A percentile compares a stretch with the other conserved stretches of the same genome.
These are phyloP conservation scores for Pseudopyricularia cyperi DNA, from an alignment of 2,329 filamentous ascomycete genomes.

Conservation along the genomic window DNA sequence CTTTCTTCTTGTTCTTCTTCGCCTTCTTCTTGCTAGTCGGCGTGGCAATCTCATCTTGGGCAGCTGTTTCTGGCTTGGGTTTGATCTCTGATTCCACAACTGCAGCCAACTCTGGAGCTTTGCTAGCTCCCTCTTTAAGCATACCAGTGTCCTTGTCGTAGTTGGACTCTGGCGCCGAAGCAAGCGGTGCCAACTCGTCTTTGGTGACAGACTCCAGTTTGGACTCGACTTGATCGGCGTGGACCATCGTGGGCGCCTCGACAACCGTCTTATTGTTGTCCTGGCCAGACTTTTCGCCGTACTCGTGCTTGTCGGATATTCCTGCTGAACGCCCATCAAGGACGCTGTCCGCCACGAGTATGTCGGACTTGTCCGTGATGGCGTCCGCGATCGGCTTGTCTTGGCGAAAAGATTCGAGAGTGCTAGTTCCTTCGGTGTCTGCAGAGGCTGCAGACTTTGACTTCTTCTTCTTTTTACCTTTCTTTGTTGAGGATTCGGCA, in stretches of 20 bases:
- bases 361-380: background rate
- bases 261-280: background rate
- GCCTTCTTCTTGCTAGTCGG: conserved; percentile 17
- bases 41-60: background rate
- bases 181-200: conserved; percentile 4
- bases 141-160: background rate
- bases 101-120: background rate
- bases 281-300: background rate
- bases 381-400: background rate
- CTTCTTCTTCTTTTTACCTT: conserved; percentile 2
- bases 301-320: background rate
- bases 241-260: background rate
- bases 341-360: background rate
- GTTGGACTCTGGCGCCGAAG: background rate
- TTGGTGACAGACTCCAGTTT: conserved; percentile 3
- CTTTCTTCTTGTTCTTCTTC: conserved; percentile 10
- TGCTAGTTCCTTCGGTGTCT: no score
- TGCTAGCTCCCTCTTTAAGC: background rate
- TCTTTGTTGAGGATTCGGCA: conserved; percentile 16
- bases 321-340: background rate
- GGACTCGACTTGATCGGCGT: background rate
- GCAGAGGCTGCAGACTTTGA: conserved; percentile 1
- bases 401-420: background rate
- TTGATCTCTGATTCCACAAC: background rate
- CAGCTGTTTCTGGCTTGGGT: background rate